Evolutionary conservation across 1,284 basidiomycete species (phyloP), one percentile per base, ranked within the genome.

Genomic region (Flammula alnicola): DNA sequence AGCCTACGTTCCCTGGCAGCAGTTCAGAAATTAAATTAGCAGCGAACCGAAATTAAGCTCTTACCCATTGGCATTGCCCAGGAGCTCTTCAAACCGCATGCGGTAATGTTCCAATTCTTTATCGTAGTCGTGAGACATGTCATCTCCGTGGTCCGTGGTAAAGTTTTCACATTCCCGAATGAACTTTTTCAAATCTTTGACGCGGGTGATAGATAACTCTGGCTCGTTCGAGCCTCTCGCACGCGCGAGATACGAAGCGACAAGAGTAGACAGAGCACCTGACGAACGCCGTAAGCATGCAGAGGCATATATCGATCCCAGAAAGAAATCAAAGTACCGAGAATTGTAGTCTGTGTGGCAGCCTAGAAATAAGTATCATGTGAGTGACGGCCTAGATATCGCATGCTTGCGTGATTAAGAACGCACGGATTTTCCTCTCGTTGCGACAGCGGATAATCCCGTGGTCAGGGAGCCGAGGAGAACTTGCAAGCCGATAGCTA

Each of bases 221-320:
- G 86, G 86, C 61, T 89, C 85, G 45, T 78, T 77, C 0, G 83
- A 81, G 5, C 86, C 84, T 27, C 86, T 79, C 33, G 78, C 73
- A 14, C 83, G 80, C 5, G 87, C 86, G 23, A 88, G 72, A 63
- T 86, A 88, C 2, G 85, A 84, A 26, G 86, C 85, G 12, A 84
- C 77, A 25, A 88, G 37, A 0, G 86, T 89, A 2, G 85, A 66
- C 12, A 83, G 51, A 11, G 81, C 85, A 47, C 86, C 81, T 80
- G 16, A 64, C 72, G 25, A 8, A n/a, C 20, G 5, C 25, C 8
- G 22, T 20, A 29, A 20, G 22, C 12, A 25, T 8, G 12, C 17
- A n/a, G n/a, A n/a, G 12, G 31, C 30, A 39, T 26, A 38, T 39
- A n/a, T n/a, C n/a, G n/a, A n/a, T 11, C n/a, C n/a, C 30, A 22